phyloP scores from a whole-genome alignment of 2,329 filamentous ascomycete genomes.

The Colletotrichum magnum region DNA sequence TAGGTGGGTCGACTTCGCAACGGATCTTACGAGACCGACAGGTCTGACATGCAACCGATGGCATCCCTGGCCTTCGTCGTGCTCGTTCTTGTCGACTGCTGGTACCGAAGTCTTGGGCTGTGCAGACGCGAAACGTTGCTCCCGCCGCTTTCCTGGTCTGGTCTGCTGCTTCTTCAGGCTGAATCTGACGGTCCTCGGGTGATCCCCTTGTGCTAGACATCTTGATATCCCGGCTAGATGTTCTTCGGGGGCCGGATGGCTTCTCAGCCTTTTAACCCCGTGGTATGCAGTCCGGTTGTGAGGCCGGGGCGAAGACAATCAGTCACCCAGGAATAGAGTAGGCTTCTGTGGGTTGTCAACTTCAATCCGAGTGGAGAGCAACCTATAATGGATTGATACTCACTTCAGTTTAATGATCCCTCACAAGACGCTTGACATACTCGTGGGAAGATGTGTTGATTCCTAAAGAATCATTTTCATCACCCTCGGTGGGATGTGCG shows the following conservation, averaged over 20 bases:
- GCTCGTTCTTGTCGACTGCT: constrained; percentile 1
- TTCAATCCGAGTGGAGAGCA: too few species aligned
- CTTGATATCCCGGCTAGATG: too few species aligned
- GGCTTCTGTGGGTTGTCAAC: too few species aligned
- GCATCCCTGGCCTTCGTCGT: not conserved
- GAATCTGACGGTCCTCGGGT: not conserved
- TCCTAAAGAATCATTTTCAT: not conserved
- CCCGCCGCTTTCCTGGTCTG: not conserved
- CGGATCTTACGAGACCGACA: constrained; percentile 15
- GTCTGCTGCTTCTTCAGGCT: not conserved
- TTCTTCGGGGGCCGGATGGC: not conserved
- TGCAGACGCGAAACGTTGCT: constrained; percentile 11
- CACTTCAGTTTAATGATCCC: too few species aligned
- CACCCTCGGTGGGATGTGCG: not conserved
- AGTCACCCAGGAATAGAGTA: too few species aligned
- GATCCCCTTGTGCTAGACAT: not conserved
- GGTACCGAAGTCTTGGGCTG: not conserved
- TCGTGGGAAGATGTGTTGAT: not conserved
- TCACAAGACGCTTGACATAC: too few species aligned
- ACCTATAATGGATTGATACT: too few species aligned
- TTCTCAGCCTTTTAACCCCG: not conserved
- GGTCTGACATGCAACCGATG: constrained; percentile 6
- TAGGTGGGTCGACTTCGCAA: not conserved
- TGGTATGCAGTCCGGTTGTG: too few species aligned
- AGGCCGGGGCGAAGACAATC: too few species aligned